Percentiles rank a stretch among this genome's conserved stretches.
phyloP scores from a whole-genome alignment of 176 grass and related monocot genomes.

The Paspalum vaginatum region DNA sequence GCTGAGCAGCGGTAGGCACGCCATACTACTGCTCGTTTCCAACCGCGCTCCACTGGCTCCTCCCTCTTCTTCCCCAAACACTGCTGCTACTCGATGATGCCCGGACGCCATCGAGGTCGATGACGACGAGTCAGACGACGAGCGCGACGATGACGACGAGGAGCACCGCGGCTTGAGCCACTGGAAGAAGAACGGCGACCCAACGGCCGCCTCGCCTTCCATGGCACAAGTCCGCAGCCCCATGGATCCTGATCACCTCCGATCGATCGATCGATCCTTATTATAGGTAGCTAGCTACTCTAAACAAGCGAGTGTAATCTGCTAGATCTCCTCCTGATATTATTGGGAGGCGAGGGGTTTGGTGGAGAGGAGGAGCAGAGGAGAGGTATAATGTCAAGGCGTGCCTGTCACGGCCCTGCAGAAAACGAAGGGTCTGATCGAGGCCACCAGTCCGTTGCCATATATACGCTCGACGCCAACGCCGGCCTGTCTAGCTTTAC shows the following conservation, averaged over 20 bases:
- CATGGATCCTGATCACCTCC: slow-evolving; percentile 20
- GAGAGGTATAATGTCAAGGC: slow-evolving; percentile 49
- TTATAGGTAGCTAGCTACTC: background rate
- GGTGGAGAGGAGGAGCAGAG: slow-evolving; percentile 38
- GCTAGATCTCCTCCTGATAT: too few species aligned
- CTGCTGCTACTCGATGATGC: background rate
- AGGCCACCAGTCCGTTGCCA: slow-evolving; percentile 8
- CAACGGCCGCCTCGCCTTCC: slow-evolving; percentile 34
- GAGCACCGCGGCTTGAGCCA: slow-evolving; percentile 57
- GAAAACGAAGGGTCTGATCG: slow-evolving; percentile 21
- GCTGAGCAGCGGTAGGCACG: slow-evolving; percentile 74
- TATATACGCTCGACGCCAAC: slow-evolving; percentile 28
- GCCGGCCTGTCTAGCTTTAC: background rate
- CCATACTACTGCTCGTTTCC: slow-evolving; percentile 22
- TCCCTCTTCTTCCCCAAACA: background rate
- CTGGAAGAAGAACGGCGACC: slow-evolving; percentile 46
- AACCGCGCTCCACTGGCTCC: background rate
- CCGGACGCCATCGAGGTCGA: slow-evolving; percentile 16
- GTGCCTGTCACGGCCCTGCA: slow-evolving; percentile 40
- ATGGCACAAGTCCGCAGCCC: slow-evolving; percentile 42
- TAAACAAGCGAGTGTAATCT: background rate
- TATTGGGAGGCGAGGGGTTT: slow-evolving; percentile 30
- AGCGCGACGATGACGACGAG: background rate
- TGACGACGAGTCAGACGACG: slow-evolving; percentile 15
- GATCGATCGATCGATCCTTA: background rate